A percentile compares a stretch with the other conserved stretches of the same genome.
Evolutionary conservation across 768 basidiomycete species (phyloP).

Genomic region (Russula griseocarnosa): DNA sequence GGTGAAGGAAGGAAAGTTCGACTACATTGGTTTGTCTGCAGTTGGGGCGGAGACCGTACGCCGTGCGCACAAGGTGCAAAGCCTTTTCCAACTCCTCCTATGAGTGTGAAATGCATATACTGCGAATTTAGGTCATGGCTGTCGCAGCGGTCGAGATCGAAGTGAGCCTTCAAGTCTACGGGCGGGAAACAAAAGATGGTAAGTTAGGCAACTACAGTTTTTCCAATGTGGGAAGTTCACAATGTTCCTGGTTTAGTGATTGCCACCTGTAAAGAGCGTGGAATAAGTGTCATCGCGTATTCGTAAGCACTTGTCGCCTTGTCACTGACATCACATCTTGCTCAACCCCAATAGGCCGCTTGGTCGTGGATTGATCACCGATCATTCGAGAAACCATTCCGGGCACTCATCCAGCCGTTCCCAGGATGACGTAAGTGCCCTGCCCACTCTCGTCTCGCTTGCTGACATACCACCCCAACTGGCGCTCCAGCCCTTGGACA

Average conservation of each 20-base stretch:
- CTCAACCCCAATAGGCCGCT: constrained; percentile 41
- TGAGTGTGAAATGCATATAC: not conserved
- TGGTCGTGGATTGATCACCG: constrained; percentile 52
- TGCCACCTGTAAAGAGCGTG: constrained; percentile 49
- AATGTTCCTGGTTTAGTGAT: constrained; percentile 40
- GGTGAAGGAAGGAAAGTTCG: constrained; percentile 52
- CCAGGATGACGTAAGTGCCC: constrained; percentile 35
- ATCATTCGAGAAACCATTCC: constrained; percentile 42
- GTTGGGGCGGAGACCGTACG: constrained; percentile 46
- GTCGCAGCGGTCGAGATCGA: constrained; percentile 65
- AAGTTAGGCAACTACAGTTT: not conserved
- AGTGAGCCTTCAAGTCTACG: constrained; percentile 57
- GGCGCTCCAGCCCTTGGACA: constrained; percentile 42
- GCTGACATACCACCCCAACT: constrained; percentile 30
- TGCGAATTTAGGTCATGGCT: constrained; percentile 4
- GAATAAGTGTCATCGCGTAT: constrained; percentile 55
- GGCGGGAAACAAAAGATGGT: constrained; percentile 49
- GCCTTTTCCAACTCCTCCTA: constrained; percentile 30
- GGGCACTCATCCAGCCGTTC: constrained; percentile 37
- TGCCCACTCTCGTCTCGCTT: not conserved
- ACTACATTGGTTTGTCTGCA: constrained; percentile 58
- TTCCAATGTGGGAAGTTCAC: not conserved
- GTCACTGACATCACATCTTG: not conserved
- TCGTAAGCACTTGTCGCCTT: constrained; percentile 37
- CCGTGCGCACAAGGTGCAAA: constrained; percentile 41